Conservation (phyloP, 2,329 filamentous ascomycete species). For the Hypoxylon sp. region DNA sequence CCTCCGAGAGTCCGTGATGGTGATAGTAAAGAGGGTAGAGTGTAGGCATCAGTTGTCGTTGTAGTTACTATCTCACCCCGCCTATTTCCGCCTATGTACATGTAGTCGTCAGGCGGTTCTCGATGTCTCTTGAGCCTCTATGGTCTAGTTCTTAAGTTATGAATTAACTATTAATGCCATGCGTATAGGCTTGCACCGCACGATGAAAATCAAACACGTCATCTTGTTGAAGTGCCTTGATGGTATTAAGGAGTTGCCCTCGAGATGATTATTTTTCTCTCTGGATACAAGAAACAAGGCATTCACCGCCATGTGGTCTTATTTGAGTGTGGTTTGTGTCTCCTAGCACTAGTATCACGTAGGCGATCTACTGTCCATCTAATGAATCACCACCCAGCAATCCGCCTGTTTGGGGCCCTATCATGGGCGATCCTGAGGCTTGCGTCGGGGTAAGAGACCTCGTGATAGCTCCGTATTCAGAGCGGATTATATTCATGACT, state of each 20-base stretch:
- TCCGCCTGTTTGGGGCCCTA: neutral
- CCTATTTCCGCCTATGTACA: neutral
- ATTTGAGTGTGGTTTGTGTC: conserved; percentile 7
- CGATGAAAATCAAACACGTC: neutral
- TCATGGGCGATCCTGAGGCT: neutral
- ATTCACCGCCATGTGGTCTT: neutral
- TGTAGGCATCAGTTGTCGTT: neutral
- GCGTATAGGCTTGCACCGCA: neutral
- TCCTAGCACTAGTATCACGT: conserved; percentile 11
- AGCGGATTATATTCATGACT: conserved; percentile 12
- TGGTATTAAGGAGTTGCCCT: neutral
- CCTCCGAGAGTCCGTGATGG: neutral
- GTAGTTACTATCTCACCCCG: neutral
- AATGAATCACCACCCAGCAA: conserved; percentile 24
- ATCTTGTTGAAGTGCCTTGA: neutral
- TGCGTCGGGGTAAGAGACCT: conserved; percentile 1
- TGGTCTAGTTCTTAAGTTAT: too few relatives aligned
- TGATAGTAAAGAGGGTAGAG: neutral
- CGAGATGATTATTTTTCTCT: neutral
- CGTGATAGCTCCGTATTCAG: conserved; percentile 7
- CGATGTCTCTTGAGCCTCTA: neutral
- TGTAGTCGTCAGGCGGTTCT: neutral
- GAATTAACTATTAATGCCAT: neutral
- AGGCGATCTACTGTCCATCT: neutral
- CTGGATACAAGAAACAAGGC: neutral